Evolutionary conservation across 1,284 basidiomycete genomes (phyloP).

Genomic region (Tremellales sp.): DNA sequence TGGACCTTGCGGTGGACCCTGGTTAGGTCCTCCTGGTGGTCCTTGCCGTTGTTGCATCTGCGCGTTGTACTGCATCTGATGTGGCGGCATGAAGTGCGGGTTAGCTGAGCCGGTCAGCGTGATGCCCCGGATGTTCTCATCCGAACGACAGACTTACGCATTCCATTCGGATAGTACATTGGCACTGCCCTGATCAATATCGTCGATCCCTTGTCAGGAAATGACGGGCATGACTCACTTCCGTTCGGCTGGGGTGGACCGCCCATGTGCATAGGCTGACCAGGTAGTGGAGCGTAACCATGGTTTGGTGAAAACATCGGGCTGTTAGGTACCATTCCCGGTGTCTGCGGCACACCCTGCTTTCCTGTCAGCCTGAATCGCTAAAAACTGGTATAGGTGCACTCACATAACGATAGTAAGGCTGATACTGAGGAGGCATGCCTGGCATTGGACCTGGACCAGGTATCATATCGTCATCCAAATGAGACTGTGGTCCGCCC

Average conservation of each 20-base stretch:
- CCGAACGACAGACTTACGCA: slow-evolving; percentile 16
- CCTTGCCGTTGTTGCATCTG: slow-evolving; percentile 21
- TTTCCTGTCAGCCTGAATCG: slow-evolving; percentile 2
- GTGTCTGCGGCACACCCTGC: slow-evolving; percentile 34
- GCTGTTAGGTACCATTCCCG: slow-evolving; percentile 16
- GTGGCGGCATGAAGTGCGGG: slow-evolving; percentile 37
- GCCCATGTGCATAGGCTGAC: slow-evolving; percentile 25
- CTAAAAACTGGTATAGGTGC: neutral
- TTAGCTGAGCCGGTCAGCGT: too few relatives aligned
- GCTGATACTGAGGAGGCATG: neutral
- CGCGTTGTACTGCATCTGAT: slow-evolving; percentile 38
- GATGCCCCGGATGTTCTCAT: too few relatives aligned
- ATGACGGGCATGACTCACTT: slow-evolving; percentile 19
- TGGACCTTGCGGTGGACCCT: slow-evolving; percentile 13
- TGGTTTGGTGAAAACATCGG: slow-evolving; percentile 40
- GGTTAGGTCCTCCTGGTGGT: slow-evolving; percentile 2
- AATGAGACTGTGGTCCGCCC: slow-evolving; percentile 5
- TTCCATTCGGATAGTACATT: slow-evolving; percentile 30
- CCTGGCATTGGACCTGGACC: slow-evolving; percentile 2
- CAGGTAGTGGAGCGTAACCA: slow-evolving; percentile 24
- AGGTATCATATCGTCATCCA: slow-evolving; percentile 23
- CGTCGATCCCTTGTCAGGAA: neutral
- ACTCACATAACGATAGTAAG: neutral
- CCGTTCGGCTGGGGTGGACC: slow-evolving; percentile 30
- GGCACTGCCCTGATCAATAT: slow-evolving; percentile 13